A percentile compares a stretch with the other conserved stretches of the same genome.
Evolutionary conservation across 768 basidiomycete species (phyloP).

Genomic region (Boletus sp.): DNA sequence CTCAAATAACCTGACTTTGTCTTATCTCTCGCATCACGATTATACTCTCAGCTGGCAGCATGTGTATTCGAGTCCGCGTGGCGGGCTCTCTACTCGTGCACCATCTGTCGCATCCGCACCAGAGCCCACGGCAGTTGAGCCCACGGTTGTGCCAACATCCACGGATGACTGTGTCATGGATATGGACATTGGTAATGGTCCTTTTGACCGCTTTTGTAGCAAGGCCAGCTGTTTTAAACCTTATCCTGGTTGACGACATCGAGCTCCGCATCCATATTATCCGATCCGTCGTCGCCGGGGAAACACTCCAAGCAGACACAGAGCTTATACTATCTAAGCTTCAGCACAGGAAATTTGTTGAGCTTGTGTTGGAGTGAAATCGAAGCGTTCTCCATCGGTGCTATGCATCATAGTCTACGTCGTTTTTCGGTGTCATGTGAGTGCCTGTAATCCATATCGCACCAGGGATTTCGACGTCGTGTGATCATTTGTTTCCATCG

Average conservation of each 20-base stretch:
- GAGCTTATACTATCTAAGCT: constrained; percentile 78
- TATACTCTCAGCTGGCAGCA: constrained; percentile 71
- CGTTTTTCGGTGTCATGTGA: too few relatives aligned
- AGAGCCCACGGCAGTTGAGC: neutral
- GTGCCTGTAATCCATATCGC: too few relatives aligned
- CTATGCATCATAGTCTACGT: too few relatives aligned
- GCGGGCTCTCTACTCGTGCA: constrained; percentile 19
- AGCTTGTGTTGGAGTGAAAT: constrained; percentile 66
- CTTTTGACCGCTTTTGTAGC: constrained; percentile 7
- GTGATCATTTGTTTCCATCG: too few relatives aligned
- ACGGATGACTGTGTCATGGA: constrained; percentile 45
- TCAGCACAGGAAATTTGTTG: constrained; percentile 81
- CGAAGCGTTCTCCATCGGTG: too few relatives aligned
- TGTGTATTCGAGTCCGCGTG: constrained; percentile 53
- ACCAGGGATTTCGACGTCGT: too few relatives aligned
- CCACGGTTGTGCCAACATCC: constrained; percentile 10
- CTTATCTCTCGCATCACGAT: constrained; percentile 83
- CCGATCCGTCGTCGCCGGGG: constrained; percentile 61
- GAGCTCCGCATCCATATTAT: constrained; percentile 69
- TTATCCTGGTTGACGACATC: constrained; percentile 49
- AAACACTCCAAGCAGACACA: constrained; percentile 59
- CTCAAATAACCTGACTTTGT: constrained; percentile 71
- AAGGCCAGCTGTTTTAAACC: constrained; percentile 8
- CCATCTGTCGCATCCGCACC: constrained; percentile 2
- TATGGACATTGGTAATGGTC: constrained; percentile 37